These are phyloP conservation scores for Colletotrichum brevisporum DNA, from an alignment of 2,329 filamentous ascomycete genomes.

Conservation along the genomic window DNA sequence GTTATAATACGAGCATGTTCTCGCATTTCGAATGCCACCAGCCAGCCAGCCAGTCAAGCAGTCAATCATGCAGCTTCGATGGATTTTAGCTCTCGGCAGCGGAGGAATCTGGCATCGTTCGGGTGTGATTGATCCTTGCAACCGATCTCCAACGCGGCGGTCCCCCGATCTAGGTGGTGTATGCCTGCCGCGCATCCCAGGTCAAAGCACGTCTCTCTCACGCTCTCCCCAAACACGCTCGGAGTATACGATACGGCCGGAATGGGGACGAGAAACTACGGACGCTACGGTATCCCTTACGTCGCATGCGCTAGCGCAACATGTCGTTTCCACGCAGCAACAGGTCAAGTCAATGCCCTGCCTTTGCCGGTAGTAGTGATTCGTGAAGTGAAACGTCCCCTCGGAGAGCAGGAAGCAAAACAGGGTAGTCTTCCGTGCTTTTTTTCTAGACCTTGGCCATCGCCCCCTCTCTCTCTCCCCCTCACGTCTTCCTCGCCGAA, in stretches of 20 bases:
- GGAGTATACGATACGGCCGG: slow-evolving; percentile 18
- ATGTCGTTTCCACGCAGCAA: slow-evolving; percentile 8
- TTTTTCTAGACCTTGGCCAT: neutral
- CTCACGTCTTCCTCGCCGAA: neutral
- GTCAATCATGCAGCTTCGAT: neutral
- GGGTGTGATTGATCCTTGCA: too few species aligned
- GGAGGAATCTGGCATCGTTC: too few species aligned
- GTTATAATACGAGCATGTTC: neutral
- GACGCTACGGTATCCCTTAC: slow-evolving; percentile 13
- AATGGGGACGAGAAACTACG: neutral
- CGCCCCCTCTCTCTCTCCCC: neutral
- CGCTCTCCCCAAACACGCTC: neutral
- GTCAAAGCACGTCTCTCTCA: too few species aligned
- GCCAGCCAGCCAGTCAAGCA: neutral
- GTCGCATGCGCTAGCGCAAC: slow-evolving; percentile 17
- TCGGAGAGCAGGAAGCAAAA: slow-evolving; percentile 18
- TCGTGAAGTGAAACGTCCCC: slow-evolving; percentile 24
- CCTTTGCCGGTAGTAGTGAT: neutral
- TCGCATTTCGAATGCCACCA: neutral
- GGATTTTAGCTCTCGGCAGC: neutral
- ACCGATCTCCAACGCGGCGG: too few species aligned
- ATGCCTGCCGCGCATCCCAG: too few species aligned
- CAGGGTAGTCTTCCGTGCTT: slow-evolving; percentile 25
- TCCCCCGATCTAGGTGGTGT: too few species aligned
- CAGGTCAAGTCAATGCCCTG: slow-evolving; percentile 8